Evolutionary conservation across 1,139 yeast species (phyloP), one percentile per base, ranked within the genome.

Genomic region (Debaryomyces fabryi): DNA sequence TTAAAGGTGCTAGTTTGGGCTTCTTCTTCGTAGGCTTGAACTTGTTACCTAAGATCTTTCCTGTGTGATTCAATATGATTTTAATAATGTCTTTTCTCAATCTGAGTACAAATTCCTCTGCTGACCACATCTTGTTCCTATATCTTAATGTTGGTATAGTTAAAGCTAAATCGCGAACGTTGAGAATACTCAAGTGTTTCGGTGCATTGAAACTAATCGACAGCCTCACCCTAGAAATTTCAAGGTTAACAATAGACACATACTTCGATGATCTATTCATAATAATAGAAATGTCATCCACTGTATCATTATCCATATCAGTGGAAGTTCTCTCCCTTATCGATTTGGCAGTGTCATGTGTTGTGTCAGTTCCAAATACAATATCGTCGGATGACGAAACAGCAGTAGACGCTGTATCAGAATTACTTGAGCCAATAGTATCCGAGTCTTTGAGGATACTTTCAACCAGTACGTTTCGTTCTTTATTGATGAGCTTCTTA

Each of bases 1-100:
- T 72, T 57, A 78, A 67, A 9, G 82, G 82, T 49, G 69, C 71
- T 12, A 58, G 51, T 3, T 58, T 53, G 6, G 59, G 57, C 0
- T 49, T 52, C 38, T 65, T 57, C 51, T 72, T 76, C 49, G 67
- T 61, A 5, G 70, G 68, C 52, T 81, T 76, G 58, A 90, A 76
- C 65, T 88, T 89, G 67, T 90, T 91, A 33, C 90, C 88, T 48
- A 91, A 74, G 51, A 92, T 80, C 54, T 86, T 82, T 5, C 96
- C 96, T 1, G 95, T 76, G 59, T 91, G 96, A 44, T 77, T 81
- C 46, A 91, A 68, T 34, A 91, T 81, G 16, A 85, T 75, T 63
- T 80, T 83, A 47, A 88, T 75, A 27, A 91, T 74, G 59, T 88
- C 92, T 56, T 82, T 85, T 61, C 85, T 81, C 45, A 90, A 62